A percentile compares a stretch with the other conserved stretches of the same genome.
phyloP scores from a whole-genome alignment of 768 basidiomycete genomes.

The Tricholoma matsutake region DNA sequence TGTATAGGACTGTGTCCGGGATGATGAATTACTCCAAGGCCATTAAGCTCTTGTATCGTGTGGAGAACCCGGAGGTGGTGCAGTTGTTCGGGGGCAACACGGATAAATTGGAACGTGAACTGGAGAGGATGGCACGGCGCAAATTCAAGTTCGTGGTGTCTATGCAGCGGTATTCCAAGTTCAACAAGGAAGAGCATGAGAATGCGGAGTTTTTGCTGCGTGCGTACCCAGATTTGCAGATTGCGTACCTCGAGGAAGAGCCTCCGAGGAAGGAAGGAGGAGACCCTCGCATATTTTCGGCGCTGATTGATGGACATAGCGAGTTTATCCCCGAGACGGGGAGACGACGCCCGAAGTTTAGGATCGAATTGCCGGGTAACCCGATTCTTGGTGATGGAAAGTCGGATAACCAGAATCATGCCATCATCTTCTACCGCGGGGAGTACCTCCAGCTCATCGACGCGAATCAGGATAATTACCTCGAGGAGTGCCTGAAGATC shows the following conservation, averaged over 20 bases:
- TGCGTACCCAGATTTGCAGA: conserved; percentile 97
- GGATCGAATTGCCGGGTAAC: conserved; percentile 97
- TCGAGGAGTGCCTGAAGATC: conserved; percentile 99
- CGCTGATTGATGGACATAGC: conserved; percentile 96
- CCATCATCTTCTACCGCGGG: conserved; percentile 98
- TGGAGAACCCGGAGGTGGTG: conserved; percentile 99
- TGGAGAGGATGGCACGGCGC: conserved; percentile 95
- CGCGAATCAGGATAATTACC: conserved; percentile 99
- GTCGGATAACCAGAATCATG: conserved; percentile 99
- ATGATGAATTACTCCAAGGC: conserved; percentile 99
- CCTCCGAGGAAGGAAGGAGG: conserved; percentile 91
- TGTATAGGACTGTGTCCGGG: conserved; percentile 97
- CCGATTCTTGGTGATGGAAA: conserved; percentile 99
- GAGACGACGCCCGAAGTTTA: conserved; percentile 91
- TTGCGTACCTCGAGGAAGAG: conserved; percentile 98
- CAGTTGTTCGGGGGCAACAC: conserved; percentile 97
- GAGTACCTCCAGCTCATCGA: conserved; percentile 99
- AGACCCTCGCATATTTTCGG: conserved; percentile 92
- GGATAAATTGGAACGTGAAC: conserved; percentile 91
- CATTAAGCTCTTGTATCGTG: conserved; percentile 98
- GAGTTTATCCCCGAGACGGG: conserved; percentile 91
- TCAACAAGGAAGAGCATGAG: conserved; percentile 99
- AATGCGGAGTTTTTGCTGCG: conserved; percentile 97
- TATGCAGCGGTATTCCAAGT: conserved; percentile 99
- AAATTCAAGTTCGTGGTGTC: conserved; percentile 99